A percentile compares a stretch with the other conserved stretches of the same genome.
phyloP scores from a whole-genome alignment of 73 alveolate species.

The Paramecium caudatum region DNA sequence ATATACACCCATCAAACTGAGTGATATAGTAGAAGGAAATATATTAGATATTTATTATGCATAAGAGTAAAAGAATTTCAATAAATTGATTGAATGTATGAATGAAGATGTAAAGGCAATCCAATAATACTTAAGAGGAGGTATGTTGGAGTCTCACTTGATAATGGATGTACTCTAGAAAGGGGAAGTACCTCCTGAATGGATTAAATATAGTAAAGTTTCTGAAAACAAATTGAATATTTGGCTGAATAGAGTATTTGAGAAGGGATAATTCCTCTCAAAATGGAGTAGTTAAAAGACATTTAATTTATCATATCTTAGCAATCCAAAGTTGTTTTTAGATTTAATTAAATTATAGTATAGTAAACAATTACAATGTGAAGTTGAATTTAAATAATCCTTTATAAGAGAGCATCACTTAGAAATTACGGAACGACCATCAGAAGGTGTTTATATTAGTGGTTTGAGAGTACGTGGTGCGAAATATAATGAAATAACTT shows the following conservation, averaged over 20 bases:
- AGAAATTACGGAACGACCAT: neutral
- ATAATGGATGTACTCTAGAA: neutral
- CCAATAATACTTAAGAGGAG: neutral
- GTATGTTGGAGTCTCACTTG: neutral
- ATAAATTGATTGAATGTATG: neutral
- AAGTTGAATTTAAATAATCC: neutral
- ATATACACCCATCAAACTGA: neutral
- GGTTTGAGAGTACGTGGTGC: conserved; percentile 4
- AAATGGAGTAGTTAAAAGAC: neutral
- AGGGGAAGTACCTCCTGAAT: neutral
- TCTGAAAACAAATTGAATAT: neutral
- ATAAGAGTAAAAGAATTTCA: neutral
- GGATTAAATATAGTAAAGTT: neutral
- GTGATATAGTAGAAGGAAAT: neutral
- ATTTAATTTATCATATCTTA: neutral
- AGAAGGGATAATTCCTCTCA: neutral
- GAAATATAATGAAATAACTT: conserved; percentile 10
- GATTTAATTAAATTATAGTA: neutral
- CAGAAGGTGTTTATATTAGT: neutral
- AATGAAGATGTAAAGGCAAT: neutral
- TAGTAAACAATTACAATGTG: neutral
- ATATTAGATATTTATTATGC: neutral
- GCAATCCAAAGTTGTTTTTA: neutral
- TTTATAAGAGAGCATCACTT: conserved; percentile 16
- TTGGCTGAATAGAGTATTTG: conserved; percentile 17